These are phyloP conservation scores for Blakeslea trispora DNA, from an alignment of 371 early-diverging fungal genomes.

Conservation along the genomic window DNA sequence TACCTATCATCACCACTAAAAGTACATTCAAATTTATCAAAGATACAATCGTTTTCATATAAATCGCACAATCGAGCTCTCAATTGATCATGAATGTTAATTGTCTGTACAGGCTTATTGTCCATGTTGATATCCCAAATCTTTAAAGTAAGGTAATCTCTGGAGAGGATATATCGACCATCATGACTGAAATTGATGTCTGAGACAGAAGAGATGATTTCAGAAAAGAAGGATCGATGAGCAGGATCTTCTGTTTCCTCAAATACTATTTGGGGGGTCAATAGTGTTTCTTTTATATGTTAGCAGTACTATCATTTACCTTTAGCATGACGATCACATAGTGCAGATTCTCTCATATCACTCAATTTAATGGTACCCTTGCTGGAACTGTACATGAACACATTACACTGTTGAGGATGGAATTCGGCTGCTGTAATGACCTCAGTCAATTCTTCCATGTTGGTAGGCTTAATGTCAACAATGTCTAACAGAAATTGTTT, in stretches of 20 bases:
- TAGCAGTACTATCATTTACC: conserved; percentile 44
- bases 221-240: conserved; percentile 95
- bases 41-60: conserved; percentile 98
- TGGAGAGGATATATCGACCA: conserved; percentile 94
- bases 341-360: conserved; percentile 95
- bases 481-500: conserved; percentile 64
- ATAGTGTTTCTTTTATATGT: background rate
- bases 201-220: conserved; percentile 96
- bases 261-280: conserved; percentile 66
- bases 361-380: conserved; percentile 96
- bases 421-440: conserved; percentile 99
- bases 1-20: conserved; percentile 89
- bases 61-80: conserved; percentile 93
- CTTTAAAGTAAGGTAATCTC: conserved; percentile 95
- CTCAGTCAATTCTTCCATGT: conserved; percentile 98
- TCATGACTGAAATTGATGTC: conserved; percentile 95
- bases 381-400: conserved; percentile 98
- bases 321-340: conserved; percentile 94
- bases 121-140: conserved; percentile 99
- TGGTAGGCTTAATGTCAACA: conserved; percentile 99
- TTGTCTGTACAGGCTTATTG: conserved; percentile 87
- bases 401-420: conserved; percentile 93
- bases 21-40: conserved; percentile 98
- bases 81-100: conserved; percentile 94
- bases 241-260: conserved; percentile 94